phyloP scores from a whole-genome alignment of 1,139 yeast species.

The Pneumocystis canis region DNA sequence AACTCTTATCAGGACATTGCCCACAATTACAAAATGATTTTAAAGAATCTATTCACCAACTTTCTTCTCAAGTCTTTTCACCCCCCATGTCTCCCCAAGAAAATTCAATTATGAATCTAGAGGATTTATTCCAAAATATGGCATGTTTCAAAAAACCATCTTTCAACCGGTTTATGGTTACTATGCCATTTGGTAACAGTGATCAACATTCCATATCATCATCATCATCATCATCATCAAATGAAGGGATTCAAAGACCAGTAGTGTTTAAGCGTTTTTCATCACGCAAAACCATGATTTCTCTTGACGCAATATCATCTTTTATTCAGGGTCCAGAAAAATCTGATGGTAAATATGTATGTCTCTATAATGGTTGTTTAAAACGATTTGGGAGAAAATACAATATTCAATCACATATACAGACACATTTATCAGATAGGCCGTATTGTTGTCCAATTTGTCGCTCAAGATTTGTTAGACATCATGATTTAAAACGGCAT shows the following conservation, averaged over 20 bases:
- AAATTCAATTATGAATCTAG: not conserved
- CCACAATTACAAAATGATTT: not conserved
- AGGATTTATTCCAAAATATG: not conserved
- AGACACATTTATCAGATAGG: constrained; percentile 87
- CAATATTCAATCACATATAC: constrained; percentile 92
- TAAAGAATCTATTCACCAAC: not conserved
- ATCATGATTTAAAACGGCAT: constrained; percentile 87
- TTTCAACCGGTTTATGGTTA: not conserved
- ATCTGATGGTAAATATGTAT: constrained; percentile 46
- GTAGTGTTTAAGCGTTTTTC: constrained; percentile 1
- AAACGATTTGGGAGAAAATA: constrained; percentile 77
- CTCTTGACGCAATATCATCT: constrained; percentile 14
- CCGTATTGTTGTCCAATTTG: constrained; percentile 57
- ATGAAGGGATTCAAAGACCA: not conserved
- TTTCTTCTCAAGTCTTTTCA: not conserved
- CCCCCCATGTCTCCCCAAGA: not conserved
- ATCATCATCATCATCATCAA: too few species aligned
- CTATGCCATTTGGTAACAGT: not conserved
- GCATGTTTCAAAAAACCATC: not conserved
- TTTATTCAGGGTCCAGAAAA: constrained; percentile 47
- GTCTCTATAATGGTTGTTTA: constrained; percentile 67
- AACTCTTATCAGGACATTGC: not conserved
- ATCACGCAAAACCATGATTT: constrained; percentile 10
- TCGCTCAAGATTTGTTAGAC: constrained; percentile 60
- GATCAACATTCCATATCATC: not conserved